phyloP scores from a whole-genome alignment of 2,329 filamentous ascomycete species.

The Lecanicillium sp. region DNA sequence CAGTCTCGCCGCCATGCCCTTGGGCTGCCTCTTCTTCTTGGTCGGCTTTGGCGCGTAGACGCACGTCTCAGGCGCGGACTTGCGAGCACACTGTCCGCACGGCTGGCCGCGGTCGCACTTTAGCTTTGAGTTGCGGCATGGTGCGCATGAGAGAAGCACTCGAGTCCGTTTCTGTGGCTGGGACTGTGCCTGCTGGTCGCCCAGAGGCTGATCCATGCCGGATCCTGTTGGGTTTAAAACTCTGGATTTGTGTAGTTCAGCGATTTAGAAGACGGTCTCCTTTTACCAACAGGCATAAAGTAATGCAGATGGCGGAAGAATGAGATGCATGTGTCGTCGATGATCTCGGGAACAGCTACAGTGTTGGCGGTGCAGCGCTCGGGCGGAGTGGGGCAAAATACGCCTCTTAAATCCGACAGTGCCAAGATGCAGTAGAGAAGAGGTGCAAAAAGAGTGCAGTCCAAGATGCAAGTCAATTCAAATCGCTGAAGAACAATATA shows the following conservation, averaged over 20 bases:
- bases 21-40: slow-evolving; percentile 30
- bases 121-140: slow-evolving; percentile 46
- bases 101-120: slow-evolving; percentile 48
- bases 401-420: too few species aligned
- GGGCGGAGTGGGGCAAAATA: too few species aligned
- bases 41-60: slow-evolving; percentile 39
- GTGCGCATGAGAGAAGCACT: slow-evolving; percentile 43
- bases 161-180: slow-evolving; percentile 34
- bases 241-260: too few species aligned
- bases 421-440: not conserved
- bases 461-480: not conserved
- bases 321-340: too few species aligned
- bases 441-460: not conserved
- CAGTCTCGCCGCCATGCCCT: slow-evolving; percentile 46
- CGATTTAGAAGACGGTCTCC: too few species aligned
- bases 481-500: slow-evolving; percentile 7
- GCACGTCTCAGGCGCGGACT: slow-evolving; percentile 37
- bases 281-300: too few species aligned
- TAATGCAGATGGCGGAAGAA: too few species aligned
- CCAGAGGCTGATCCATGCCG: slow-evolving; percentile 7
- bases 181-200: slow-evolving; percentile 3
- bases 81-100: slow-evolving; percentile 45
- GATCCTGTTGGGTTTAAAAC: too few species aligned
- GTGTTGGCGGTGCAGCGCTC: too few species aligned
- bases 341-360: too few species aligned